Conservation (phyloP, 768 basidiomycete species). For the Suillus spraguei region DNA sequence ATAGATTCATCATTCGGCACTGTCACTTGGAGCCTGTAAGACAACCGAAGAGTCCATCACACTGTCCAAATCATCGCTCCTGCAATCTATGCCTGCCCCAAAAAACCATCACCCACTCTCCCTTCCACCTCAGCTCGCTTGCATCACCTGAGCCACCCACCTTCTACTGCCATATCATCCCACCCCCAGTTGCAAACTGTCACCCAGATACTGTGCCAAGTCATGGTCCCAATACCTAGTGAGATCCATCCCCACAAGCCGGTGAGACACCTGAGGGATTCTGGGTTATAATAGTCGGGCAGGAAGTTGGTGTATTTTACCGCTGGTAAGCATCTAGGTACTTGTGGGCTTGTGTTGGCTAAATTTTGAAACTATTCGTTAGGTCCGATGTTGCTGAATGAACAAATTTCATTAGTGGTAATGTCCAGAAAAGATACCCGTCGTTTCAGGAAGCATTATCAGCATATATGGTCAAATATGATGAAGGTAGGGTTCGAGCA, state of each 20-base stretch:
- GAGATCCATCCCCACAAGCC: background rate
- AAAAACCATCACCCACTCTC: background rate
- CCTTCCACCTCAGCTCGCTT: background rate
- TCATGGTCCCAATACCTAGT: background rate
- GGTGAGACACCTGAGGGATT: background rate
- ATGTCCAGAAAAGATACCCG: background rate
- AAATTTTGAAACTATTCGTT: background rate
- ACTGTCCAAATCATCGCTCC: background rate
- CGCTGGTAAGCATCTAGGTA: background rate
- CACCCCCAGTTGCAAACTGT: background rate
- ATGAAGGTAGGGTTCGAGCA: background rate
- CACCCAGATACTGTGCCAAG: background rate
- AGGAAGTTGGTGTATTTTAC: constrained; percentile 3
- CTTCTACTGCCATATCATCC: background rate
- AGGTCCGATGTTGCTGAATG: background rate
- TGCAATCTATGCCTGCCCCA: background rate
- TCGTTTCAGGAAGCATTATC: background rate
- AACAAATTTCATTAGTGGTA: background rate
- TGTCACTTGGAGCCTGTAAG: constrained; percentile 3
- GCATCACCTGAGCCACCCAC: too few species aligned
- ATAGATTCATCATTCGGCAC: background rate
- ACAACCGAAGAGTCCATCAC: background rate
- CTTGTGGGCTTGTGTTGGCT: background rate
- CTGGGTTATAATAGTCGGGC: constrained; percentile 5
- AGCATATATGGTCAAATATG: background rate